A percentile compares a stretch with the other conserved stretches of the same genome.
phyloP scores from a whole-genome alignment of 2,329 filamentous ascomycete genomes.

The Cercospora brassicicola region DNA sequence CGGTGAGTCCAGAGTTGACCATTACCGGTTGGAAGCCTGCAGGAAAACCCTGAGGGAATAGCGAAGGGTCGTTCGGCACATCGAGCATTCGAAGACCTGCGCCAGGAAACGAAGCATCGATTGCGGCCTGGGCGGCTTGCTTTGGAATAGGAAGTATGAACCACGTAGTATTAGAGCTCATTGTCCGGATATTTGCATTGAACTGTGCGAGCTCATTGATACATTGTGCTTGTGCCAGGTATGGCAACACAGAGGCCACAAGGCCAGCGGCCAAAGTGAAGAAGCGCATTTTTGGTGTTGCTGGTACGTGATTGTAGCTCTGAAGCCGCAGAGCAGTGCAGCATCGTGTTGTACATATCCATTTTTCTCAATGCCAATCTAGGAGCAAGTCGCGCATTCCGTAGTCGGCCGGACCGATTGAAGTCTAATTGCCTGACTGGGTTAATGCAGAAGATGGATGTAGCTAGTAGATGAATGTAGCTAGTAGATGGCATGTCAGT shows the following conservation, averaged over 20 bases:
- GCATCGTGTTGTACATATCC: not conserved
- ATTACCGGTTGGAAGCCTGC: conserved; percentile 28
- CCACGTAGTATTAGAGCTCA: conserved; percentile 26
- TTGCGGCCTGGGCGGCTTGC: conserved; percentile 22
- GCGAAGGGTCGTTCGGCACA: conserved; percentile 21
- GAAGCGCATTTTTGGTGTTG: not conserved
- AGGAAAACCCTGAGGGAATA: conserved; percentile 29
- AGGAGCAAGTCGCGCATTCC: not conserved
- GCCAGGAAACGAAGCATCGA: conserved; percentile 20
- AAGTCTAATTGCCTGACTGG: not conserved
- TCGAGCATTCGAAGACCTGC: conserved; percentile 20
- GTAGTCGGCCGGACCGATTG: not conserved
- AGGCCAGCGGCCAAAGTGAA: not conserved
- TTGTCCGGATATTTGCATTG: conserved; percentile 25
- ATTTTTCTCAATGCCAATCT: not conserved
- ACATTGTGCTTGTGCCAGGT: conserved; percentile 22
- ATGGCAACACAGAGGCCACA: not conserved
- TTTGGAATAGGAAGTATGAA: conserved; percentile 29
- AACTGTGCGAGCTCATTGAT: conserved; percentile 27
- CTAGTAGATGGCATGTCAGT: not conserved
- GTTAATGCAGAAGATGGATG: not conserved
- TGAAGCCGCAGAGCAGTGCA: not conserved
- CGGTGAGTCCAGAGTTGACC: conserved; percentile 15
- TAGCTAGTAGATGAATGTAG: too few relatives aligned
- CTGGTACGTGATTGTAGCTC: not conserved